Evolutionary conservation across 257 asterid genomes (phyloP).

Genomic region (Solanum bukasovii): DNA sequence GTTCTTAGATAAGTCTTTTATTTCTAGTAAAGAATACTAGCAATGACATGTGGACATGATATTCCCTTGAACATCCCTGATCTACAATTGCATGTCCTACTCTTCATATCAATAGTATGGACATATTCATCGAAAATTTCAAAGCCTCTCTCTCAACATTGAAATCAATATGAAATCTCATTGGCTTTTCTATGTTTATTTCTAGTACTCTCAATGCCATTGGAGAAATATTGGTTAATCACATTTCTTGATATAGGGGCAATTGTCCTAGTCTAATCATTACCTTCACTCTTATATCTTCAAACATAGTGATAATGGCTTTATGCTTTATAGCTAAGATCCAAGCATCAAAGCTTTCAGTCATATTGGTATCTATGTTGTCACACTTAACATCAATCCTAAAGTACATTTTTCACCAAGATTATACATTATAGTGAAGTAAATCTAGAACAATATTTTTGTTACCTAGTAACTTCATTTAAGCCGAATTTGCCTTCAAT

Average conservation of each 20-base stretch:
- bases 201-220: no score
- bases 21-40: neutral
- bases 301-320: neutral
- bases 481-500: no score
- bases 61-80: neutral
- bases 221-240: no score
- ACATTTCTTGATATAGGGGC: neutral
- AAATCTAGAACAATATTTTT: no score
- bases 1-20: neutral
- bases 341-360: neutral
- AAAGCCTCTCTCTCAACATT: neutral
- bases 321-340: no score
- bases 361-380: neutral
- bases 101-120: neutral
- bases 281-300: neutral
- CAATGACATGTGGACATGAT: neutral
- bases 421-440: no score
- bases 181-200: neutral
- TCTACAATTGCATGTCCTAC: neutral
- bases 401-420: no score
- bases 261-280: neutral
- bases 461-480: no score
- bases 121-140: neutral
- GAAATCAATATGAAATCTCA: neutral
- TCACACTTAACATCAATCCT: no score